Base-by-base conservation (phyloP, 2,329 filamentous ascomycete genomes). In the Hypoxylon sp. region DNA sequence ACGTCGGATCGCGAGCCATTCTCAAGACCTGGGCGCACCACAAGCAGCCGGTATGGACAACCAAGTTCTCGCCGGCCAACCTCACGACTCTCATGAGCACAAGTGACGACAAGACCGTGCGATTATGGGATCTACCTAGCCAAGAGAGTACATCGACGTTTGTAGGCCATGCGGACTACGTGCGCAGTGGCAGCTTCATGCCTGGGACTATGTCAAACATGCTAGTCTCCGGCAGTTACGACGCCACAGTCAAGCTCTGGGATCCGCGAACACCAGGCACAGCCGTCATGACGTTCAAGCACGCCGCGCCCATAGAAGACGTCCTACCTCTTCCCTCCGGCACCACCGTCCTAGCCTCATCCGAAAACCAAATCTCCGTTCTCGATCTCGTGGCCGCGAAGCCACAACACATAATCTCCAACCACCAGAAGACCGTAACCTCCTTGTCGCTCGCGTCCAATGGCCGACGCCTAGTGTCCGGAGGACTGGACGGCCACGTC, bases 401-500 rank as follows among this genome's bases (percentile, higher is more conserved):
- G 76, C 94, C 95, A 3, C 84, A 97, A 64, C 91, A 94, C 74
- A 85, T 97, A 77, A 91, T 99, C 70, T 91, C 91, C 74, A 98
- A 97, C 79, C 96, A 99, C 81, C 96, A 99, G 78, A 99, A 98
- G 88, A 97, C 96, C 0, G 94, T 99, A 67, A 98, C 96, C 0
- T 91, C 92, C 6, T 86, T 99, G 60, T 91, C 91, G 56, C 84
- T 97, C 35, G 94, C 94, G 6, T 94, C 93, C 48, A 89, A 92
- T 73, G 93, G 92, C 51, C 89, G 89, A 55, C 89, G 96, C 55
- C 86, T 99, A 62, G 88, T 99, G 59, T 94, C 91, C 71, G 96
- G 94, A 80, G 94, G 91, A 19, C 86, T 99, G 50, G 96, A 99
- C 79, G 97, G 96, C 8, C 96, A 98, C 80, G 91, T 98, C 82